Evolutionary conservation across 441 rosid species (phyloP), one percentile per base, ranked within the genome.

Genomic region (Populus hybrid): DNA sequence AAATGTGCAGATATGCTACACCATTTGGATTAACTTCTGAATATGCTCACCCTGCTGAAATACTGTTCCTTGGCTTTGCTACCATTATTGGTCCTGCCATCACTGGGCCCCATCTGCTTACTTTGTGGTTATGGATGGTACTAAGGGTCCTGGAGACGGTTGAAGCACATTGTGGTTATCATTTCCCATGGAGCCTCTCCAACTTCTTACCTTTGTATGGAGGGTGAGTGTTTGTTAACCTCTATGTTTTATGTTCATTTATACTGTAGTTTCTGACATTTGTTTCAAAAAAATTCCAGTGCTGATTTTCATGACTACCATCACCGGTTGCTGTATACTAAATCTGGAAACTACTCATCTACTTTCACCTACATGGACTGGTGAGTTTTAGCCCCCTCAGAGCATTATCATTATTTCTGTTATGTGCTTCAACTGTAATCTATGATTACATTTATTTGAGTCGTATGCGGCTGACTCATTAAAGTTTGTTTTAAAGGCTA

Each of bases 11-110:
- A 80, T 95, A 92, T 69, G 99, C 98, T 32, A 94, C 99, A n/a
- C 99, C 99, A 75, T 95, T 95, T 84, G 99, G 99, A 77, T 82
- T 94, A 83, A 94, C 99, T 65, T 92, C 99, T 66, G 99, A 95
- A 83, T 95, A 95, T 88, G 99, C 99, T 82, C 99, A 95, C 79
- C 99, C 99, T 42, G 95, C 95, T 81, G 99, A 95, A 85, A 94
- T 95, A 84, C 80, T 95, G 76, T 94, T 95, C 89, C 94, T 95
- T 76, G 99, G 99, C 66, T 95, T 94, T 80, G 99, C 98, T 61
- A 95, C 99, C 74, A 91, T 95, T 59, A 24, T 95, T 72, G 99
- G 99, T 76, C 98, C 99, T 46, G 97, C 98, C 75, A 85, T 95
- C 76, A 95, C 99, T 66, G 99, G 99, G 6, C 99, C 98, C 50